Percentiles rank a stretch among this genome's conserved stretches.
phyloP scores from a whole-genome alignment of 345 rosid genomes.

The Ailanthus altissimus region DNA sequence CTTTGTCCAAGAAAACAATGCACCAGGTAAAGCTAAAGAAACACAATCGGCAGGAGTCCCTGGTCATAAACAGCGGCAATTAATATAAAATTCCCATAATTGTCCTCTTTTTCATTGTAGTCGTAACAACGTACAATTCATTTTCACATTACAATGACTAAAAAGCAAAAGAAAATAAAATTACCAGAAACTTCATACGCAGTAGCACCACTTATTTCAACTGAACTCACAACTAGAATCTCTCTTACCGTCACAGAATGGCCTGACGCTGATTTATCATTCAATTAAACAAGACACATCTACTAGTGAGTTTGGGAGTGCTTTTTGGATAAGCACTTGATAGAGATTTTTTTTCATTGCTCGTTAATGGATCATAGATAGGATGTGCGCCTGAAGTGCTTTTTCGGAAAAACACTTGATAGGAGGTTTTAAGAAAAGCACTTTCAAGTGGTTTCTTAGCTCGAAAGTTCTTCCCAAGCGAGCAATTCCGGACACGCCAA shows the following conservation, averaged over 20 bases:
- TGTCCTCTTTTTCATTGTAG: neutral
- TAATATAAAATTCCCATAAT: neutral
- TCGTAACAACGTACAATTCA: neutral
- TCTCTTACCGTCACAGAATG: conserved; percentile 60
- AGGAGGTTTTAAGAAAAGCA: neutral
- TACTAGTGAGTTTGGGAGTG: too few species aligned
- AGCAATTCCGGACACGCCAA: too few species aligned
- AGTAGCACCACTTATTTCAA: conserved; percentile 50
- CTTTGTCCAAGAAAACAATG: conserved; percentile 49
- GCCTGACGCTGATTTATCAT: conserved; percentile 49
- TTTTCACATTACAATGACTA: neutral
- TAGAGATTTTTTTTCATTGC: too few species aligned
- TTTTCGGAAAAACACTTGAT: too few species aligned
- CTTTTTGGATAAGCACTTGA: neutral
- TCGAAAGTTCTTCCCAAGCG: too few species aligned
- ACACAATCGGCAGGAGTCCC: conserved; percentile 58
- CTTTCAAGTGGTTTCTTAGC: too few species aligned
- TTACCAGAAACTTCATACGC: conserved; percentile 67
- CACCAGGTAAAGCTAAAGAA: conserved; percentile 52
- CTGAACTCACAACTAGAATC: conserved; percentile 51
- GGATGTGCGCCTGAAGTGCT: too few species aligned
- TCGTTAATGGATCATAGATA: too few species aligned
- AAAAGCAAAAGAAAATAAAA: neutral
- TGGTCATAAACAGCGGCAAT: conserved; percentile 23
- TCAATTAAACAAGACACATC: neutral